phyloP scores from a whole-genome alignment of 2,329 filamentous ascomycete species.

The Pestalotiopsis sp. region DNA sequence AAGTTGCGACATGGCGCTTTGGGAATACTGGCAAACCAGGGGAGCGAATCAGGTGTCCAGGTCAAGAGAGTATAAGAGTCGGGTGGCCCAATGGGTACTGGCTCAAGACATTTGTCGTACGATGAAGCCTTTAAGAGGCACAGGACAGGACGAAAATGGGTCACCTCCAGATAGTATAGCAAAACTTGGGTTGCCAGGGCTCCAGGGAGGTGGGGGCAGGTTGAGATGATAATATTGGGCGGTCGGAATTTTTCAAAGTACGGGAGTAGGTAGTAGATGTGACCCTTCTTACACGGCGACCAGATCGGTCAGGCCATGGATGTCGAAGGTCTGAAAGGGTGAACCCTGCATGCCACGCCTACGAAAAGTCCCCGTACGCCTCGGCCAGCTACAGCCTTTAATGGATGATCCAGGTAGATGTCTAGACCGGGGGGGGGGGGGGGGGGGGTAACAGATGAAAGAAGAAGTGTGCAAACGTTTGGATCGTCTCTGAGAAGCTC shows the following conservation, averaged over 20 bases:
- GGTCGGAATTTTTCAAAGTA: not conserved
- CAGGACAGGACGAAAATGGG: not conserved
- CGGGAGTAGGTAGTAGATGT: not conserved
- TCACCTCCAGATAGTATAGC: not conserved
- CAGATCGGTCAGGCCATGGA: conserved; percentile 3
- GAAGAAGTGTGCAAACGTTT: too few species aligned
- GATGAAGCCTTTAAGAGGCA: conserved; percentile 3
- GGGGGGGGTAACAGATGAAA: too few species aligned
- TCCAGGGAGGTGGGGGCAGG: not conserved
- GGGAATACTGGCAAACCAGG: not conserved
- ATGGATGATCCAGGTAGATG: not conserved
- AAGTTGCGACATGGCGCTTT: not conserved
- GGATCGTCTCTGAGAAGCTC: too few species aligned
- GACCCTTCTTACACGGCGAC: not conserved
- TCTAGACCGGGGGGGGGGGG: not conserved
- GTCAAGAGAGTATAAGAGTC: not conserved
- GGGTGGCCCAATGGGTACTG: not conserved
- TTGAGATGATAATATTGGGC: not conserved
- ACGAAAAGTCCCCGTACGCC: not conserved
- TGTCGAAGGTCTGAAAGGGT: conserved; percentile 3
- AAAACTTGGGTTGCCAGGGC: not conserved
- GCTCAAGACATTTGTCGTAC: conserved; percentile 4
- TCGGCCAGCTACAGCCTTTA: not conserved
- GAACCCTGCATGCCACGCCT: conserved; percentile 8
- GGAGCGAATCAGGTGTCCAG: not conserved